A percentile compares a stretch with the other conserved stretches of the same genome.
Evolutionary conservation across 352 stramenopile species (phyloP).

Genomic region (Pythium dissimile): DNA sequence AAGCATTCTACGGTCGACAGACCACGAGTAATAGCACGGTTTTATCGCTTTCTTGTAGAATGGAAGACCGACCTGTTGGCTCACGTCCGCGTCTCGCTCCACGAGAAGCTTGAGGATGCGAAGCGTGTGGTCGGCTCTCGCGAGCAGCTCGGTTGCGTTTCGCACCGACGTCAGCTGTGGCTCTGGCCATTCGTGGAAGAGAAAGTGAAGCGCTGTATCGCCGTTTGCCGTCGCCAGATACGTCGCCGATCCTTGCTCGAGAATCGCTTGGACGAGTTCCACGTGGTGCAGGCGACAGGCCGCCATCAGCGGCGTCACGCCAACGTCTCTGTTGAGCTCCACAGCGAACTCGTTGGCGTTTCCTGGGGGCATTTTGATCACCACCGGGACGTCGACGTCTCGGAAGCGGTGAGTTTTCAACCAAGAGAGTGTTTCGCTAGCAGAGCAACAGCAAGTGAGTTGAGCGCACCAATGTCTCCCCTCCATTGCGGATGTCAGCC

Average conservation of each 20-base stretch:
- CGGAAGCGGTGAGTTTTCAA: slow-evolving; percentile 56
- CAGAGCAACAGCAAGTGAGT: background rate
- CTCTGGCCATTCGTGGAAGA: slow-evolving; percentile 45
- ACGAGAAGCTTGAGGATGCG: slow-evolving; percentile 43
- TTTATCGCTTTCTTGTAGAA: no score
- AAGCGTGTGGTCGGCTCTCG: slow-evolving; percentile 33
- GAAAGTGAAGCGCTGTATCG: slow-evolving; percentile 62
- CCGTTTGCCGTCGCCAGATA: slow-evolving; percentile 59
- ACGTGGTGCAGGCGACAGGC: slow-evolving; percentile 49
- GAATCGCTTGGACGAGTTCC: slow-evolving; percentile 41
- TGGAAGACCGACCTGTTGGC: slow-evolving; percentile 49
- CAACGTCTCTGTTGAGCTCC: slow-evolving; percentile 29
- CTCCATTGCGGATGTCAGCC: background rate
- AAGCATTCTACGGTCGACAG: slow-evolving; percentile 48
- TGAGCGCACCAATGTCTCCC: background rate
- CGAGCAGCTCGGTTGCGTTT: slow-evolving; percentile 23
- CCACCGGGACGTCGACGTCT: slow-evolving; percentile 64
- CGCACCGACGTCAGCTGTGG: slow-evolving; percentile 25
- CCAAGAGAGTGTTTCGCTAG: slow-evolving; percentile 58
- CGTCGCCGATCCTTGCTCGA: slow-evolving; percentile 47
- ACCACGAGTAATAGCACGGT: no score
- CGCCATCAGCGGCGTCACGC: slow-evolving; percentile 65
- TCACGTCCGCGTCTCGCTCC: slow-evolving; percentile 31
- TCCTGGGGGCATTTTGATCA: background rate
- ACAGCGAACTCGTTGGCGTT: background rate